Conservation (phyloP, 257 asterid genomes). For the Anisodus acutangulus region DNA sequence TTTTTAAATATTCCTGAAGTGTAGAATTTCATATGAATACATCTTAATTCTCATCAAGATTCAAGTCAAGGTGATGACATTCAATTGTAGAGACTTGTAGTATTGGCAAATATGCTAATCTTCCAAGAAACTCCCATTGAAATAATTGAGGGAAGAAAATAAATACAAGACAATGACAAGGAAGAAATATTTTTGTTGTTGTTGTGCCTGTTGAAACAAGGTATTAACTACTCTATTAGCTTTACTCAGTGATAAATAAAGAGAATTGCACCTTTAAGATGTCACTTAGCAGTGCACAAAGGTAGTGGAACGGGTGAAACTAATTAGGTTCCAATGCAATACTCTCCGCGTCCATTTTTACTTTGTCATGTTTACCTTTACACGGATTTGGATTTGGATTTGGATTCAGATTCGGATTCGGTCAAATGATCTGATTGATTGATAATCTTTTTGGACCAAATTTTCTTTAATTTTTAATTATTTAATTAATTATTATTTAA, state of each 20-base stretch:
- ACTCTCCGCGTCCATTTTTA: background rate
- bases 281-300: background rate
- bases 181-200: background rate
- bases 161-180: background rate
- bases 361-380: background rate
- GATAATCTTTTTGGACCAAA: too few relatives aligned
- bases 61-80: background rate
- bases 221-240: background rate
- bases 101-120: background rate
- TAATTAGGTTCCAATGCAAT: slow-evolving; percentile 18
- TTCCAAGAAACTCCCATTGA: background rate
- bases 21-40: background rate
- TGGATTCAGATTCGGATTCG: too few relatives aligned
- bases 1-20: too few relatives aligned
- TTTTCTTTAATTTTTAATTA: too few relatives aligned
- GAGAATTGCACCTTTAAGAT: background rate
- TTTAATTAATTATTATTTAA: too few relatives aligned
- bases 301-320: background rate
- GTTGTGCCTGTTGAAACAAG: background rate
- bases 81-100: background rate
- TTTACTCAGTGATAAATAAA: background rate
- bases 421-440: too few relatives aligned
- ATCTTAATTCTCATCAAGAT: background rate
- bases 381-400: too few relatives aligned
- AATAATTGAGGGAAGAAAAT: slow-evolving; percentile 14